Base-by-base conservation (phyloP, 1,284 basidiomycete genomes). In the Ustilago crameri region DNA sequence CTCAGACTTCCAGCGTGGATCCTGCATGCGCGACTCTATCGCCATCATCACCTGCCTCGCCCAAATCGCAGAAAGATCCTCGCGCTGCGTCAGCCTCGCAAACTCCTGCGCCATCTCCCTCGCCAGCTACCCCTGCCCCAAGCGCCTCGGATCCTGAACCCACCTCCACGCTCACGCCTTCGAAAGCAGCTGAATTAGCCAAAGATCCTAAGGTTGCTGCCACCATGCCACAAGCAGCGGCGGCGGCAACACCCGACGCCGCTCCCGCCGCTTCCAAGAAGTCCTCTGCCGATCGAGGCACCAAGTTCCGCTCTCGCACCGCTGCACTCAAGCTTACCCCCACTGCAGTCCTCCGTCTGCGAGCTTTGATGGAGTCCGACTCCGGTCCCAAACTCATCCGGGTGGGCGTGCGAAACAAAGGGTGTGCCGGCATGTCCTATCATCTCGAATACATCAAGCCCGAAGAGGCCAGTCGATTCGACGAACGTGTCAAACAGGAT, bases 341-440 rank as follows among this genome's bases (percentile, higher is more conserved):
- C 2, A 85, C 86, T 27, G 95, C 95, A 14, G 89, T 96, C 2
- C 84, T 79, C 37, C 67, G 79, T 27, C 49, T 81, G 37, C 55
- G 74, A 32, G 66, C 86, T 10, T 87, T 98, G 22, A 85, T 93
- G 60, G 87, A 87, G 38, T 89, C 90, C 17, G 91, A 92, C 22
- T 89, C 89, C n/a, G 80, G 75, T 18, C 94, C 95, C 1, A 92
- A 93, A 81, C 88, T 96, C 58, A 91, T 99, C 65, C 91, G 95
- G 9, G 93, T 99, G 64, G 93, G 94, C 32, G 94, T 98, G 45
- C 90, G 91, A 77, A 96, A 98, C 85, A 97, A 98, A 85, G 96
- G 96, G n/a, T 99, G 96, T 84, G 96, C 96, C 0, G 96, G 96
- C 8, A 89, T 99, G 84, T 91, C 92, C 26, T 99, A 99, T 85